Evolutionary conservation across 352 stramenopile species (phyloP).

Genomic region (Phytophthora pisi): DNA sequence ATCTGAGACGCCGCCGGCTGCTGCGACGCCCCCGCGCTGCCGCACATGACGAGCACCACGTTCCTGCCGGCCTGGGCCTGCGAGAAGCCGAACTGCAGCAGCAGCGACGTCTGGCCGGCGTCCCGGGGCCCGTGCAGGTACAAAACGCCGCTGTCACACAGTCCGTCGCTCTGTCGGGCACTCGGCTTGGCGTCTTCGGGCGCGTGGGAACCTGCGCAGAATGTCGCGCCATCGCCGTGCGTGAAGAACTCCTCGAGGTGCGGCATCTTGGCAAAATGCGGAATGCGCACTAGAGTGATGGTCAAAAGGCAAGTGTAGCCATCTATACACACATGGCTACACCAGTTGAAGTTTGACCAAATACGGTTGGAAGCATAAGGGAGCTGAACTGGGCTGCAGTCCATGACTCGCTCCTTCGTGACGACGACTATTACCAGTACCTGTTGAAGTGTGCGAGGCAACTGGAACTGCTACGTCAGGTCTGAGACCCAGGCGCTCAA

Average conservation of each 20-base stretch:
- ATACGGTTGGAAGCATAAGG: no score
- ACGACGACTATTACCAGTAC: background rate
- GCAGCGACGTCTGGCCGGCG: slow-evolving; percentile 60
- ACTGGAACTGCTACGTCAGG: background rate
- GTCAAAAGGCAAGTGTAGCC: slow-evolving; percentile 1
- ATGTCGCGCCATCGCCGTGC: slow-evolving; percentile 44
- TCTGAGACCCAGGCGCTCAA: background rate
- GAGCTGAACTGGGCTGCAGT: background rate
- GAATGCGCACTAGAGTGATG: background rate
- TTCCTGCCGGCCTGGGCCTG: slow-evolving; percentile 43
- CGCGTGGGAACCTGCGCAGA: slow-evolving; percentile 10
- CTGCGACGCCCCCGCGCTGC: slow-evolving; percentile 22
- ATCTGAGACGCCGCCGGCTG: background rate
- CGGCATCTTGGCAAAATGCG: background rate
- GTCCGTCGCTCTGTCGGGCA: background rate
- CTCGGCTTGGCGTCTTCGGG: slow-evolving; percentile 12
- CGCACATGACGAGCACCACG: slow-evolving; percentile 60
- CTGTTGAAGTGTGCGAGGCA: background rate
- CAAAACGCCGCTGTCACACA: slow-evolving; percentile 34
- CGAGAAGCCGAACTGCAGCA: slow-evolving; percentile 72
- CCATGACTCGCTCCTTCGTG: background rate
- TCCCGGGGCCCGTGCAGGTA: slow-evolving; percentile 52
- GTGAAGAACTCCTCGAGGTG: slow-evolving; percentile 72
- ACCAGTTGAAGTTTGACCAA: background rate
- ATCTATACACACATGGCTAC: background rate